phyloP scores from a whole-genome alignment of 306 rosid species.

The Biancaea sappan region DNA sequence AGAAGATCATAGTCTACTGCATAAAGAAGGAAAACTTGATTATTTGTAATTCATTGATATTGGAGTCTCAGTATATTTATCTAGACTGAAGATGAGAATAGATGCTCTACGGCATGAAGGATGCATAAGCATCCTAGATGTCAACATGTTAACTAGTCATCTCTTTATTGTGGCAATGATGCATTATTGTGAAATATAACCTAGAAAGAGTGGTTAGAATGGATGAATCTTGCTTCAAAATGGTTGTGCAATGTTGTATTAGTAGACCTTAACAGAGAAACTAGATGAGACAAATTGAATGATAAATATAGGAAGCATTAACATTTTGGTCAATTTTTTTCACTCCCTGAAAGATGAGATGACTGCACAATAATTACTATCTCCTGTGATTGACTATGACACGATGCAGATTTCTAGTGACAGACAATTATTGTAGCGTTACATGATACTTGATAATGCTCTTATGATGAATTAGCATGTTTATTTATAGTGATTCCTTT shows the following conservation, averaged over 20 bases:
- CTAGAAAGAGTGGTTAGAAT: conserved; percentile 13
- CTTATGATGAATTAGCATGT: conserved; percentile 8
- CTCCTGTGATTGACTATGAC: not conserved
- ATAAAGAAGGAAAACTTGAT: not conserved
- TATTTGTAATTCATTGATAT: conserved; percentile 10
- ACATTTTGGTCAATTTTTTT: not conserved
- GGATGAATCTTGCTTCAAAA: conserved; percentile 10
- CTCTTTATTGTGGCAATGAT: conserved; percentile 3
- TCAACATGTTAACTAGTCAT: not conserved
- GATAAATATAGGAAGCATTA: not conserved
- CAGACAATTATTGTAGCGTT: not conserved
- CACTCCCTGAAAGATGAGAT: conserved; percentile 24
- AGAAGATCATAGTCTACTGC: not conserved
- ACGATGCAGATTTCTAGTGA: conserved; percentile 1
- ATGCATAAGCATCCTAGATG: conserved; percentile 15
- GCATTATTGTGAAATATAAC: conserved; percentile 16
- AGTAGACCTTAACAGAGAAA: conserved; percentile 2
- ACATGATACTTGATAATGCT: conserved; percentile 16
- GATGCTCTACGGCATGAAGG: conserved; percentile 13
- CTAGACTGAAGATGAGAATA: conserved; percentile 16
- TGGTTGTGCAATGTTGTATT: conserved; percentile 18
- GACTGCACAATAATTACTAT: not conserved
- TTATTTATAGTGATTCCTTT: not conserved
- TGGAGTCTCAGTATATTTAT: conserved; percentile 18
- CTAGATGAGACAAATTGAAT: conserved; percentile 2